Evolutionary conservation across 2,329 filamentous ascomycete species (phyloP).

Genomic region (Pseudogymnoascus sp.): DNA sequence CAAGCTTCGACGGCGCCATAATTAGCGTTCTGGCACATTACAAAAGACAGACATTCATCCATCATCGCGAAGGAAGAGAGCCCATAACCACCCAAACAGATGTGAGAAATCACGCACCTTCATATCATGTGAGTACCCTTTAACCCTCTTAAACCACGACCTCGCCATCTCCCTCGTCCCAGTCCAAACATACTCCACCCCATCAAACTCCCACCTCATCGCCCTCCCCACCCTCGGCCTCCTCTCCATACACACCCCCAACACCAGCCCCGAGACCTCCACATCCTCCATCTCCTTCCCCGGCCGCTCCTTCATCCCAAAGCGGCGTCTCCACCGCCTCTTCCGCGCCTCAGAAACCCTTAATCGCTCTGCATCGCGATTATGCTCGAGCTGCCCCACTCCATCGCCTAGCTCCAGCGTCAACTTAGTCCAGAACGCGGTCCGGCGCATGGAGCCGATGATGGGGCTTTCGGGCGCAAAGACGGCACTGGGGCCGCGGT

Average conservation of each 20-base stretch:
- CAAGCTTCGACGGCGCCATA: neutral
- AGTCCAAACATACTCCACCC: neutral
- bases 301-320: neutral
- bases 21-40: neutral
- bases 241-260: neutral
- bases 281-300: neutral
- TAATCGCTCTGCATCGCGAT: neutral
- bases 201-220: neutral
- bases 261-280: neutral
- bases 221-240: neutral
- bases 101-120: neutral
- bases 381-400: neutral
- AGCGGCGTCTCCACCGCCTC: neutral
- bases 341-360: neutral
- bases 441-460: neutral
- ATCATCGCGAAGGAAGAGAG: neutral
- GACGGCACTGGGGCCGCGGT: neutral
- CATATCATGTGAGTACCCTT: neutral
- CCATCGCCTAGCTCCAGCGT: neutral
- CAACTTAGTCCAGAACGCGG: neutral
- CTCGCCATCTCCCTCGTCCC: constrained; percentile 22
- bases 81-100: neutral
- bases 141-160: constrained; percentile 20
- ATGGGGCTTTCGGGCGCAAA: neutral
- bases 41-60: neutral